phyloP scores from a whole-genome alignment of 2,329 filamentous ascomycete species.

The Aspergillus melleus region DNA sequence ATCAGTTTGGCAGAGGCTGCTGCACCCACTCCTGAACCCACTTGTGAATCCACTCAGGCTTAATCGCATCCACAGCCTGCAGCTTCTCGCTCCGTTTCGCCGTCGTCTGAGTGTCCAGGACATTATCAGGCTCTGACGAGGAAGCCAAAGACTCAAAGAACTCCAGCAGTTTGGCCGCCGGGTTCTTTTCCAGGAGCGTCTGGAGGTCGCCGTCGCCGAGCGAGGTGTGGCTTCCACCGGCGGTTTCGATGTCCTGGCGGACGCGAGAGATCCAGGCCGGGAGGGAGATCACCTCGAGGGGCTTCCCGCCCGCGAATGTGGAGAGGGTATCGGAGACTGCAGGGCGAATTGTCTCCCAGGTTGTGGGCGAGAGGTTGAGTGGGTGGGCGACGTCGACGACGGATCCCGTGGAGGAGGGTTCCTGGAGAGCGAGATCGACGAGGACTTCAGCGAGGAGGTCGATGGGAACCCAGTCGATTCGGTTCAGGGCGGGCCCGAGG shows the following conservation, averaged over 20 bases:
- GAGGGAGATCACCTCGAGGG: conserved; percentile 8
- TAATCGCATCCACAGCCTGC: conserved; percentile 26
- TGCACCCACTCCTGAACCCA: conserved; percentile 38
- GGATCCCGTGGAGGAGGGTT: neutral
- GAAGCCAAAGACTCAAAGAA: conserved; percentile 27
- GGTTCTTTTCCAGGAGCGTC: conserved; percentile 20
- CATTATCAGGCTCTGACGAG: conserved; percentile 9
- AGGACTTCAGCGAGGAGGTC: conserved; percentile 43
- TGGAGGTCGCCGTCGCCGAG: conserved; percentile 10
- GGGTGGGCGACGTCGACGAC: conserved; percentile 16
- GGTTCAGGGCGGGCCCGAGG: conserved; percentile 33
- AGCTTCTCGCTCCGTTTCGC: conserved; percentile 27
- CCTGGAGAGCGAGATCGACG: neutral
- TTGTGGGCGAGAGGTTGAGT: conserved; percentile 15
- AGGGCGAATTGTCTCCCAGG: conserved; percentile 12
- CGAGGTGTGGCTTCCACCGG: neutral
- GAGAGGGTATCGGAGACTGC: neutral
- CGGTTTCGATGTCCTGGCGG: conserved; percentile 12
- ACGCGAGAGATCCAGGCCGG: conserved; percentile 17
- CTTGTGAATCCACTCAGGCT: conserved; percentile 32
- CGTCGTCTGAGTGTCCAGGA: conserved; percentile 17
- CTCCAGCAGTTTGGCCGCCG: conserved; percentile 31
- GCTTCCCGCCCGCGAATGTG: neutral
- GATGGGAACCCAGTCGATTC: conserved; percentile 49
- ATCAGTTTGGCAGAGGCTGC: neutral